Evolutionary conservation across 1,284 basidiomycete genomes (phyloP), one percentile per base, ranked within the genome.

Genomic region (Malassezia brasiliensis): DNA sequence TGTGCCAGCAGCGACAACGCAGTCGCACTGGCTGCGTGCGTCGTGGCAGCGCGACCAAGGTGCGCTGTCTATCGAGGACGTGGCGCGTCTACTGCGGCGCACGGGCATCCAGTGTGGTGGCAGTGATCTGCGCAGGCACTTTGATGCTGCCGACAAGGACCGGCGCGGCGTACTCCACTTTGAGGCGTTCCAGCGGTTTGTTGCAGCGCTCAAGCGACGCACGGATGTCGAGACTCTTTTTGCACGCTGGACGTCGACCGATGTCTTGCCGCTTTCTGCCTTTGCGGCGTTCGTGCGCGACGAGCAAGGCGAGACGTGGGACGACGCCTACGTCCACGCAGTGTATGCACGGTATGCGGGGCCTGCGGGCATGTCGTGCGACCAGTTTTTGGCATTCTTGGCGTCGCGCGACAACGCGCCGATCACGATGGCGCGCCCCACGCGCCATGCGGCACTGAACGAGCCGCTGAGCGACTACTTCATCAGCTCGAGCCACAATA

Each of bases 401-500:
- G 57, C 60, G 11, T 72, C 69, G 6, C 59, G 62, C 10, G 69
- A 74, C 45, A 73, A 74, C 52, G 25, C 42, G 28, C 38, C 20
- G 25, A 25, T 2, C 5, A 35, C 20, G 36, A 20, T 17, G 37
- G 32, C 11, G 19, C 25, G 42, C 9, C 9, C 19, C 14, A 8
- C 42, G 6, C 31, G n/a, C 17, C 22, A 15, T 11, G 37, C 5
- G 6, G 9, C 32, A 14, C 77, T 96, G 88, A 85, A 83, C 0
- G 79, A 81, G 1, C 89, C 93, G 0, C 77, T 96, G 10, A 81
- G 83, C 5, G 86, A 94, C 57, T 96, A 96, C 74, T 94, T 81
- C 68, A 85, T 96, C 67, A 90, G 88, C 5, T 87, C 88, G 15
- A 93, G 89, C 31, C 94, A 98, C 72, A 98, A 99, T 68, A 98